phyloP scores from a whole-genome alignment of 1,284 basidiomycete species.

The Phellinidium pouzarii region DNA sequence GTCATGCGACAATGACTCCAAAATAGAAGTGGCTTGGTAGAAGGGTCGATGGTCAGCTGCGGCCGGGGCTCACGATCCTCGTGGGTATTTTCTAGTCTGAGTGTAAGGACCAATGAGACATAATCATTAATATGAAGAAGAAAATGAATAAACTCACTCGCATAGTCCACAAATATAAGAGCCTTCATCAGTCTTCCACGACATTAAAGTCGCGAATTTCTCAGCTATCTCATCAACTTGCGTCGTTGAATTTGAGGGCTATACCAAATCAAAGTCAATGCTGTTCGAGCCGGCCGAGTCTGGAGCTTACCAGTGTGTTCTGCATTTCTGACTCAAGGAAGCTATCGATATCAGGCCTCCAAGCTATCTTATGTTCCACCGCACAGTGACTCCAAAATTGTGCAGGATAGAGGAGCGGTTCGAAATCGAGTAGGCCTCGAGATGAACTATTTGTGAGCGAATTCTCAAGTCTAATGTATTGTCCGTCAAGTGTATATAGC shows the following conservation, averaged over 20 bases:
- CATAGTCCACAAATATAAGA: constrained; percentile 9
- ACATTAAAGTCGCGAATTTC: constrained; percentile 4
- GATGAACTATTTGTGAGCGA: background rate
- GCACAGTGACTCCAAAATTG: constrained; percentile 13
- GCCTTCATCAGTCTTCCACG: constrained; percentile 3
- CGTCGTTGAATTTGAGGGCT: background rate
- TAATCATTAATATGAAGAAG: background rate
- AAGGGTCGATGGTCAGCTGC: constrained; percentile 1
- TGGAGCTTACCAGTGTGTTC: background rate
- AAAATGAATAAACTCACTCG: constrained; percentile 2
- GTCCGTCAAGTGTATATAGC: too few species aligned
- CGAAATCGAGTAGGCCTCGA: constrained; percentile 1
- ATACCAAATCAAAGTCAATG: background rate
- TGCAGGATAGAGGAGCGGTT: constrained; percentile 1
- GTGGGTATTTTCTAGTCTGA: constrained; percentile 6
- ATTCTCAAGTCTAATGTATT: constrained; percentile 4
- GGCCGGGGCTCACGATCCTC: background rate
- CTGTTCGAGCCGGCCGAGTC: background rate
- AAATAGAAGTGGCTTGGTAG: background rate
- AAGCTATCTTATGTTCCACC: constrained; percentile 1
- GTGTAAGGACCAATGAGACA: background rate
- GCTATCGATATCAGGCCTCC: constrained; percentile 7
- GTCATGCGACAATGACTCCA: constrained; percentile 10
- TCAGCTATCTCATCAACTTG: background rate
- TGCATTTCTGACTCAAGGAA: constrained; percentile 1